Percentiles rank a stretch among this genome's conserved stretches.
phyloP scores from a whole-genome alignment of 441 rosid genomes.

The Erodium moschatum region DNA sequence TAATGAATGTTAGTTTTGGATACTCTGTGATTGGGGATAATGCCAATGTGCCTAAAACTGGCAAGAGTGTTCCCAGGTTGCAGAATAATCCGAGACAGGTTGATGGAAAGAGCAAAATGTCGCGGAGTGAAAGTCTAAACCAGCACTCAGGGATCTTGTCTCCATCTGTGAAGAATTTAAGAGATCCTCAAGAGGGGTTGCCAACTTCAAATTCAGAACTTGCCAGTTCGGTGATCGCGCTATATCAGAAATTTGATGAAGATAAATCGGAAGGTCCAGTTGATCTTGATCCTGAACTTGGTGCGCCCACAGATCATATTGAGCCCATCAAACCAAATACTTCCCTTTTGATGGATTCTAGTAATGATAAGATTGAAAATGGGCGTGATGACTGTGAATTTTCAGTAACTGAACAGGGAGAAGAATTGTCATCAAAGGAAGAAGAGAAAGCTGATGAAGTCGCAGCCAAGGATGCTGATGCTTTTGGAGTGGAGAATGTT shows the following conservation, averaged over 20 bases:
- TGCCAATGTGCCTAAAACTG: constrained; percentile 29
- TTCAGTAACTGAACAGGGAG: constrained; percentile 34
- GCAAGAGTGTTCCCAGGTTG: constrained; percentile 29
- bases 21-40: constrained; percentile 58
- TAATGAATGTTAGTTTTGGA: constrained; percentile 73
- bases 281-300: constrained; percentile 34
- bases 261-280: constrained; percentile 37
- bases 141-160: constrained; percentile 25
- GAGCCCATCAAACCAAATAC: constrained; percentile 30
- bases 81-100: constrained; percentile 33
- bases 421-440: constrained; percentile 39
- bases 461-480: constrained; percentile 26
- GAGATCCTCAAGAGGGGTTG: constrained; percentile 70
- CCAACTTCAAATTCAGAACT: constrained; percentile 44
- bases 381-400: constrained; percentile 33
- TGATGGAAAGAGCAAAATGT: constrained; percentile 30
- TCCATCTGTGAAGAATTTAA: constrained; percentile 39
- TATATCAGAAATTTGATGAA: constrained; percentile 45
- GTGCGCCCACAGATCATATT: constrained; percentile 29
- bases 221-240: constrained; percentile 28
- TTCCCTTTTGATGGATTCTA: constrained; percentile 22
- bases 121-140: constrained; percentile 36
- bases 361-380: constrained; percentile 28
- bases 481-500: constrained; percentile 29
- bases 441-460: constrained; percentile 25